Evolutionary conservation across 352 stramenopile species (phyloP).

Genomic region (Pythium aristosporum): DNA sequence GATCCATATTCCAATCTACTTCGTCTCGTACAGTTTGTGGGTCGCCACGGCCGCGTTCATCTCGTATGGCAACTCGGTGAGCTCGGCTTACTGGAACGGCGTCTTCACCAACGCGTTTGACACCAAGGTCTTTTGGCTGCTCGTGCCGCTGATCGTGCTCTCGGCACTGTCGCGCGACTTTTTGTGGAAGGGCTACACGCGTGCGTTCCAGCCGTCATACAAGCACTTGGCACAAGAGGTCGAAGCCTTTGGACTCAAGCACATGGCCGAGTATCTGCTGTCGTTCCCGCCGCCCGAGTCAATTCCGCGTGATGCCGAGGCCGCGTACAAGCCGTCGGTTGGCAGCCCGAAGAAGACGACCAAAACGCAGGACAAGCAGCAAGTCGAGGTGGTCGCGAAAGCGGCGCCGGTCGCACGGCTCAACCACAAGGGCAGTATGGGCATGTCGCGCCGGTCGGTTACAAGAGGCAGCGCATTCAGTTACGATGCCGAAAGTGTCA

Average conservation of each 20-base stretch:
- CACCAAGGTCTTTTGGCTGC: conserved; percentile 71
- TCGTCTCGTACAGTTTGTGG: conserved; percentile 69
- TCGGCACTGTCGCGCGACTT: conserved; percentile 73
- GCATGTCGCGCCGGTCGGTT: conserved; percentile 30
- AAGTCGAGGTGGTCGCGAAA: conserved; percentile 16
- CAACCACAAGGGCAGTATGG: conserved; percentile 8
- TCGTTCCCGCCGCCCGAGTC: conserved; percentile 76
- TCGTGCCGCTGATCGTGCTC: conserved; percentile 72
- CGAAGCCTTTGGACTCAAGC: conserved; percentile 54
- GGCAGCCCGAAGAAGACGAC: conserved; percentile 6
- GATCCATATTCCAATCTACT: conserved; percentile 69
- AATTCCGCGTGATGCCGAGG: conserved; percentile 51
- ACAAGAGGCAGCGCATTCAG: conserved; percentile 82
- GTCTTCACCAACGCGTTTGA: conserved; percentile 75
- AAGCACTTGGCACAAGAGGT: conserved; percentile 87
- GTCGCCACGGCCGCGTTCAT: conserved; percentile 72
- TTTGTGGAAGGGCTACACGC: conserved; percentile 81
- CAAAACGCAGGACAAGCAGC: conserved; percentile 11
- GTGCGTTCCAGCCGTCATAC: conserved; percentile 81
- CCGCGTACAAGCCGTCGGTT: conserved; percentile 10
- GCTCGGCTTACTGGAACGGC: conserved; percentile 81
- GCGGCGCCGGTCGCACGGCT: conserved; percentile 26
- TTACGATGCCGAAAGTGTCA: conserved; percentile 88
- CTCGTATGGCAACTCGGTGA: conserved; percentile 67
- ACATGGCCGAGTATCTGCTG: conserved; percentile 68